Evolutionary conservation across 495 filamentous ascomycete genomes (phyloP).

Genomic region (Hypomontagnella monticulosa): DNA sequence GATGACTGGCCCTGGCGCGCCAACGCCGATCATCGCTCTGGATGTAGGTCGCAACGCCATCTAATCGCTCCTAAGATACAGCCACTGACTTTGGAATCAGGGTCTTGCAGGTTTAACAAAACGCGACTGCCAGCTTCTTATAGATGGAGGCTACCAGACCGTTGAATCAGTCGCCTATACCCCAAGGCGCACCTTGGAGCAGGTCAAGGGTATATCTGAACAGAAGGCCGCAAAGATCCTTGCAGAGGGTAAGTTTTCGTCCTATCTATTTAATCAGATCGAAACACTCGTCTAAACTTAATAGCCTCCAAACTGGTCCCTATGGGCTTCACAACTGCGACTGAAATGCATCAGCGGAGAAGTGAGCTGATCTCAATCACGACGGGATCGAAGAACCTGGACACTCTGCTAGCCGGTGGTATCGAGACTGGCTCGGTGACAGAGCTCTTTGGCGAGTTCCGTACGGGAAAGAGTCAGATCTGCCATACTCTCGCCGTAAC

Average conservation of each 20-base stretch:
- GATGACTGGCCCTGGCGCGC: conserved; percentile 84
- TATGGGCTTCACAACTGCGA: conserved; percentile 99
- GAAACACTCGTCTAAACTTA: conserved; percentile 18
- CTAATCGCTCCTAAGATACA: background rate
- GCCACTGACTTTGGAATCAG: conserved; percentile 52
- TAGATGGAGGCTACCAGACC: conserved; percentile 93
- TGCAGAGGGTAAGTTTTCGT: conserved; percentile 72
- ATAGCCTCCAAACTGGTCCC: conserved; percentile 93
- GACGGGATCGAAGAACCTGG: conserved; percentile 95
- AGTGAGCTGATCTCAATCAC: conserved; percentile 98
- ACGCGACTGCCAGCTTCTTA: conserved; percentile 89
- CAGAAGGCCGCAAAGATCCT: conserved; percentile 95
- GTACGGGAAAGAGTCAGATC: conserved; percentile 97
- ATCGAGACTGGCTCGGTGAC: conserved; percentile 97
- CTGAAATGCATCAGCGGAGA: conserved; percentile 96
- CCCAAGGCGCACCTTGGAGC: conserved; percentile 84
- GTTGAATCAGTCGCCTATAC: conserved; percentile 97
- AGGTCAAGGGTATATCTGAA: conserved; percentile 97
- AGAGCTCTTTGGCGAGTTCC: conserved; percentile 98
- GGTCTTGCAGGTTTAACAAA: conserved; percentile 87
- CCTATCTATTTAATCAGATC: background rate
- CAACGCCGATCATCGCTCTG: conserved; percentile 87
- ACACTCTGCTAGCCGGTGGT: conserved; percentile 93
- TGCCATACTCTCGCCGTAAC: conserved; percentile 99
- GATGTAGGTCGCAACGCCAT: conserved; percentile 68